Evolutionary conservation across 169 alveolate genomes (phyloP).

Genomic region (Plasmodium sp.): DNA sequence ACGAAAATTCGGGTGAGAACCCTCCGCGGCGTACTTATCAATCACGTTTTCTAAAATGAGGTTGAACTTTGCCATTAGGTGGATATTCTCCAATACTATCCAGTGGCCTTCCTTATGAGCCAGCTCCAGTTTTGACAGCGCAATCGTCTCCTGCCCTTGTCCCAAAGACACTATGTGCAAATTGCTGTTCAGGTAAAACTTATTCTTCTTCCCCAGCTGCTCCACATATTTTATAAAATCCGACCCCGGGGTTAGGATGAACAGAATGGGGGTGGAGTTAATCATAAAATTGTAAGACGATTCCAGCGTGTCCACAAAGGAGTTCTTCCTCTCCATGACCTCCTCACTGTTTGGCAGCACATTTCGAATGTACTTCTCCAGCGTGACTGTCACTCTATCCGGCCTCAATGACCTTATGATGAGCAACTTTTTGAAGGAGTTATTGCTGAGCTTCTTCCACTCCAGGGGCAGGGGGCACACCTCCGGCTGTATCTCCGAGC

Average conservation of each 20-base stretch:
- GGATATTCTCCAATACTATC: constrained; percentile 96
- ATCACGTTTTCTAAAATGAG: constrained; percentile 95
- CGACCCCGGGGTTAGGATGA: constrained; percentile 96
- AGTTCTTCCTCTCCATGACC: constrained; percentile 91
- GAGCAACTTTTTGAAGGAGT: constrained; percentile 95
- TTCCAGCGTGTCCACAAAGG: constrained; percentile 91
- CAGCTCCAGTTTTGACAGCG: constrained; percentile 92
- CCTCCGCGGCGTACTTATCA: constrained; percentile 94
- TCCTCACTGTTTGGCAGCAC: constrained; percentile 95
- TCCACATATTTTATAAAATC: constrained; percentile 94
- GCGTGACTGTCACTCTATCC: constrained; percentile 94
- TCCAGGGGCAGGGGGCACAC: constrained; percentile 95
- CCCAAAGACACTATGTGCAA: constrained; percentile 96
- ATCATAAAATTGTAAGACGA: constrained; percentile 92
- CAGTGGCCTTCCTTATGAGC: constrained; percentile 97
- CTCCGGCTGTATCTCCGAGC: constrained; percentile 96
- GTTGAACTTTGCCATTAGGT: constrained; percentile 95
- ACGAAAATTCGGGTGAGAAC: constrained; percentile 95
- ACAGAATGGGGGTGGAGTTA: constrained; percentile 95
- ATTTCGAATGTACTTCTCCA: constrained; percentile 92
- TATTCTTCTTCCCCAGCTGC: constrained; percentile 89
- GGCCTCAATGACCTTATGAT: constrained; percentile 96
- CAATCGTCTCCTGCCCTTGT: constrained; percentile 95
- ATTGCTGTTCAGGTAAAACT: constrained; percentile 87
- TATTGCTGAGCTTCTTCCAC: constrained; percentile 94